phyloP scores from a whole-genome alignment of 2,329 filamentous ascomycete species.

The Claviceps sp. region DNA sequence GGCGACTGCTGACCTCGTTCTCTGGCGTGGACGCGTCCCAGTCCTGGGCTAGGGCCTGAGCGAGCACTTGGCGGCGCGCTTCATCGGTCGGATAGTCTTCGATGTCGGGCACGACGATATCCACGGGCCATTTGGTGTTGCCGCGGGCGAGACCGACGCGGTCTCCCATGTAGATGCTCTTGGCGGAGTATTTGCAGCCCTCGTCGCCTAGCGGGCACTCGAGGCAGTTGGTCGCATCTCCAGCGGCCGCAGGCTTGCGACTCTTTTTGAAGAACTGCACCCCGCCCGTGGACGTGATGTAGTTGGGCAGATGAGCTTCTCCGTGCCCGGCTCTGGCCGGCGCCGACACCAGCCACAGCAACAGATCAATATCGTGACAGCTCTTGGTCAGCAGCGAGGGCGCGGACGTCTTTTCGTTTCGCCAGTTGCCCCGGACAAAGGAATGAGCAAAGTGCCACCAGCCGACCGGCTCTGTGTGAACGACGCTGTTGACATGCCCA shows the following conservation, averaged over 20 bases:
- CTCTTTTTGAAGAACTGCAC: slow-evolving; percentile 65
- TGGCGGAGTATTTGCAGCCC: slow-evolving; percentile 74
- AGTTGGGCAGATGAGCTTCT: slow-evolving; percentile 57
- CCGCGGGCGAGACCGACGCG: slow-evolving; percentile 47
- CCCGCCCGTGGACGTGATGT: slow-evolving; percentile 62
- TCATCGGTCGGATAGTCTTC: slow-evolving; percentile 52
- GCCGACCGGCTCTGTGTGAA: slow-evolving; percentile 88
- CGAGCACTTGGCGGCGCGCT: slow-evolving; percentile 25
- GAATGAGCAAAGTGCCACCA: slow-evolving; percentile 94
- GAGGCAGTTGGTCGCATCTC: slow-evolving; percentile 73
- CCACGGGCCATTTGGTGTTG: slow-evolving; percentile 68
- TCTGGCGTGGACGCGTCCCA: slow-evolving; percentile 36
- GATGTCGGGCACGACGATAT: slow-evolving; percentile 84
- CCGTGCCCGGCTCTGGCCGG: slow-evolving; percentile 35
- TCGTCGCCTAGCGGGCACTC: slow-evolving; percentile 53
- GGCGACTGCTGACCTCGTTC: slow-evolving; percentile 34
- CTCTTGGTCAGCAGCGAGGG: slow-evolving; percentile 86
- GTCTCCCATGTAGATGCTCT: slow-evolving; percentile 66
- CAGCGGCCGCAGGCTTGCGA: slow-evolving; percentile 64
- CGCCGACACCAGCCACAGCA: slow-evolving; percentile 81
- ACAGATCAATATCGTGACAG: slow-evolving; percentile 88
- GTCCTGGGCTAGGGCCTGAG: slow-evolving; percentile 35
- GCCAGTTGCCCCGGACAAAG: slow-evolving; percentile 90
- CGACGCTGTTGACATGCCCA: slow-evolving; percentile 72
- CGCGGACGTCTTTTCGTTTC: slow-evolving; percentile 61